Conservation (phyloP, 2,329 filamentous ascomycete species). For the Monilinia fructigena region DNA sequence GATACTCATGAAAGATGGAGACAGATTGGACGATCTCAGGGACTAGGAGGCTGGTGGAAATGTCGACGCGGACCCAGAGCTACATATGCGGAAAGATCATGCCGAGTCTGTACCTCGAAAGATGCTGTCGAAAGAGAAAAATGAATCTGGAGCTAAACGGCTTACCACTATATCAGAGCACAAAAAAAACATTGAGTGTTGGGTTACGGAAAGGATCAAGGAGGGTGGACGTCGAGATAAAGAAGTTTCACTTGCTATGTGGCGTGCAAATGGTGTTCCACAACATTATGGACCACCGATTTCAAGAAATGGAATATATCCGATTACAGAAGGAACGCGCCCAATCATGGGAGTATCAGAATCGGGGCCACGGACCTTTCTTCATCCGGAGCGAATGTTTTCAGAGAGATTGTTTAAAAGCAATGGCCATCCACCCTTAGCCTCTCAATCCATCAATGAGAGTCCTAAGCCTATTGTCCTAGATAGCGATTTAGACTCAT, state of each 20-base stretch:
- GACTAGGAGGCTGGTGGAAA: slow-evolving; percentile 36
- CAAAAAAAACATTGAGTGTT: slow-evolving; percentile 10
- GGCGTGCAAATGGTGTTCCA: slow-evolving; percentile 7
- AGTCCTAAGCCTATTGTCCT: no score
- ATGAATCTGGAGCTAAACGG: neutral
- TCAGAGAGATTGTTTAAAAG: slow-evolving; percentile 7
- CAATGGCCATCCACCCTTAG: neutral
- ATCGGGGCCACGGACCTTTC: neutral
- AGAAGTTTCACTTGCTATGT: neutral
- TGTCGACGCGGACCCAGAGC: slow-evolving; percentile 30
- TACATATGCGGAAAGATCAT: slow-evolving; percentile 28
- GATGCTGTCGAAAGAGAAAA: neutral
- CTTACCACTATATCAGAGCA: neutral
- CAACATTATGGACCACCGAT: slow-evolving; percentile 5
- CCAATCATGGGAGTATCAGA: neutral
- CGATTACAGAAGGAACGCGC: neutral
- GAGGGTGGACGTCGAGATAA: slow-evolving; percentile 15
- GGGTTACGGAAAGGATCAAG: neutral
- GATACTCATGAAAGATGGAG: slow-evolving; percentile 31
- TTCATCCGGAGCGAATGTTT: slow-evolving; percentile 9
- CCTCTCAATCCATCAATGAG: neutral
- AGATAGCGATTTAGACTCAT: neutral
- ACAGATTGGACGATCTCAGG: slow-evolving; percentile 23
- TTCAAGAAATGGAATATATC: neutral
- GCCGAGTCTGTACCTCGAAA: slow-evolving; percentile 24